Evolutionary conservation across 306 rosid genomes (phyloP).

Genomic region (Comarum palustre): DNA sequence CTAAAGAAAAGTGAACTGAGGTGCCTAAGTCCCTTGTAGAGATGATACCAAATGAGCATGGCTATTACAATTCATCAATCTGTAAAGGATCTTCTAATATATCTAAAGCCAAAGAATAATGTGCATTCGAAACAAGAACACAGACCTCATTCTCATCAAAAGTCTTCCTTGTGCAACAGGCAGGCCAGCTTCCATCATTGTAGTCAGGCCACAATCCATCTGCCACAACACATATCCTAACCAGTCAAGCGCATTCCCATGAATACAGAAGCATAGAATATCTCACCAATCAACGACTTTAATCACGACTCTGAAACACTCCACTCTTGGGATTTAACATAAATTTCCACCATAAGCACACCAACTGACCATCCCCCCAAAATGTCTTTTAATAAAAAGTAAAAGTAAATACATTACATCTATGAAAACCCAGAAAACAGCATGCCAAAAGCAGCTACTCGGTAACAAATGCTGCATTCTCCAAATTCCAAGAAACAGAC

Average conservation of each 20-base stretch:
- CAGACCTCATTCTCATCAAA: constrained; percentile 74
- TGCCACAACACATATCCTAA: constrained; percentile 31
- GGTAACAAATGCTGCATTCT: not conserved
- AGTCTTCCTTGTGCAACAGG: constrained; percentile 59
- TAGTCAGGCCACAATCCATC: constrained; percentile 99
- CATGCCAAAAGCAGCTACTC: not conserved
- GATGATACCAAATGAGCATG: not conserved
- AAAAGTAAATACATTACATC: not conserved
- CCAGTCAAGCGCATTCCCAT: constrained; percentile 8
- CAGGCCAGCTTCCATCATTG: constrained; percentile 94
- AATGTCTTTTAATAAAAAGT: not conserved
- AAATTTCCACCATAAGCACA: not conserved
- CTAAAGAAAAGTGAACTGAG: no score
- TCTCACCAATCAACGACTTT: not conserved
- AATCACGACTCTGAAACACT: not conserved
- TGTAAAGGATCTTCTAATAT: not conserved
- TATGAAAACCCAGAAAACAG: not conserved
- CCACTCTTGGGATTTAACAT: not conserved
- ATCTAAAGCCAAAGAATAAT: not conserved
- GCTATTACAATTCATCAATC: not conserved
- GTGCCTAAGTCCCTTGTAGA: not conserved
- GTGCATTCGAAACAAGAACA: not conserved
- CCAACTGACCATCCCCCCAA: not conserved
- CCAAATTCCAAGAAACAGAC: not conserved
- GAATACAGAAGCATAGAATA: constrained; percentile 1